A percentile compares a stretch with the other conserved stretches of the same genome.
These are phyloP conservation scores for Sclerotinia glacialis DNA, from an alignment of 2,329 filamentous ascomycete genomes.

Conservation along the genomic window DNA sequence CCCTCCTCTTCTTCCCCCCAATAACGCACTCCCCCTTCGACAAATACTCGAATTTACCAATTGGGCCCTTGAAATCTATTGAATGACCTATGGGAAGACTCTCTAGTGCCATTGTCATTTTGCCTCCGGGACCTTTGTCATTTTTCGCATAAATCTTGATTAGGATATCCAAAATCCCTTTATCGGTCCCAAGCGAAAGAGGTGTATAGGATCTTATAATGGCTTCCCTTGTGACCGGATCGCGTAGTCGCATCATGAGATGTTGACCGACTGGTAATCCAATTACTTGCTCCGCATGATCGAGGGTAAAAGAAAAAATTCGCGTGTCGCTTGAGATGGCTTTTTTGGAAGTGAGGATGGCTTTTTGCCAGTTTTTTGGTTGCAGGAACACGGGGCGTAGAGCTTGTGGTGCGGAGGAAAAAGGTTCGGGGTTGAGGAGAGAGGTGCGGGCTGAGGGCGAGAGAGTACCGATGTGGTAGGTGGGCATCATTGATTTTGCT, in stretches of 20 bases:
- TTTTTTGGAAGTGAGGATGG: constrained; percentile 65
- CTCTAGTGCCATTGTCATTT: constrained; percentile 80
- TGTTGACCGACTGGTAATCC: constrained; percentile 85
- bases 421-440: constrained; percentile 39
- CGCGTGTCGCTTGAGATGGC: constrained; percentile 72
- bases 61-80: constrained; percentile 84
- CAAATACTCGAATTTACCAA: constrained; percentile 80
- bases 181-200: constrained; percentile 60
- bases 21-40: constrained; percentile 64
- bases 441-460: constrained; percentile 53
- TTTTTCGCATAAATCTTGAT: constrained; percentile 77
- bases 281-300: constrained; percentile 65
- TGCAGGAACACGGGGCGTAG: constrained; percentile 67
- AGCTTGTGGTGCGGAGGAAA: constrained; percentile 41
- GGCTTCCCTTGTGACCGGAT: constrained; percentile 65
- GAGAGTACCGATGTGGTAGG: constrained; percentile 80
- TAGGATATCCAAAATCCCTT: constrained; percentile 69
- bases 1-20: constrained; percentile 52
- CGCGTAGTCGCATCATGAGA: constrained; percentile 75
- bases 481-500: constrained; percentile 83
- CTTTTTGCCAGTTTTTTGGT: constrained; percentile 69
- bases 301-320: constrained; percentile 77
- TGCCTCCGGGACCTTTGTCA: constrained; percentile 59
- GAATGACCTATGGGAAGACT: constrained; percentile 66
- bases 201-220: constrained; percentile 89